A percentile compares a stretch with the other conserved stretches of the same genome.
phyloP scores from a whole-genome alignment of 2,329 filamentous ascomycete species.

The Dryadomyces sulphureus region DNA sequence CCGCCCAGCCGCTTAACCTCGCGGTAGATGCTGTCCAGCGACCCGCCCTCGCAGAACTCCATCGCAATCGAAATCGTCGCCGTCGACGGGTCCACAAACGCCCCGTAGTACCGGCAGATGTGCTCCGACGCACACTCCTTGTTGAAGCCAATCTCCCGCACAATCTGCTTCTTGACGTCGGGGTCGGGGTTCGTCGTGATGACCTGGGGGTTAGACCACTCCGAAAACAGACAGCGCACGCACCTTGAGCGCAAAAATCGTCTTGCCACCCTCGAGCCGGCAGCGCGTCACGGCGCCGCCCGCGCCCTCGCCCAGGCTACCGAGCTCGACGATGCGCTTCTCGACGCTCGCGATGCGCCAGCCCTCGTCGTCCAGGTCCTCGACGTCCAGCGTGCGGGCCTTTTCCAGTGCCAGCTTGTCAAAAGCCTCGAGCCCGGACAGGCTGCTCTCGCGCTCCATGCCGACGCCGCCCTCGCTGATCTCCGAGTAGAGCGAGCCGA shows the following conservation, averaged over 20 bases:
- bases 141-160: slow-evolving; percentile 93
- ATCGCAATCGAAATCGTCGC: slow-evolving; percentile 97
- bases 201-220: no score
- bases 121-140: slow-evolving; percentile 92
- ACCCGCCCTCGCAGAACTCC: slow-evolving; percentile 97
- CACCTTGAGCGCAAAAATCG: slow-evolving; percentile 91
- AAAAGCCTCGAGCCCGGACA: slow-evolving; percentile 62
- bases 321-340: slow-evolving; percentile 74
- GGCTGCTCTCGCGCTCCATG: slow-evolving; percentile 74
- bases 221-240: no score
- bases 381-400: slow-evolving; percentile 73
- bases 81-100: slow-evolving; percentile 90
- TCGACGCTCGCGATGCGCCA: slow-evolving; percentile 90
- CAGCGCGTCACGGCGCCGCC: slow-evolving; percentile 91
- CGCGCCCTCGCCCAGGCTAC: slow-evolving; percentile 83
- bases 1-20: slow-evolving; percentile 94
- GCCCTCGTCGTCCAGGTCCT: slow-evolving; percentile 86
- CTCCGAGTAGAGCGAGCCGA: slow-evolving; percentile 72
- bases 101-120: slow-evolving; percentile 95
- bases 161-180: slow-evolving; percentile 95
- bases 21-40: slow-evolving; percentile 89
- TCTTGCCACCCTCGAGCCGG: slow-evolving; percentile 80
- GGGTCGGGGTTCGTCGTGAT: slow-evolving; percentile 97
- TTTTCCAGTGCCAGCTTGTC: slow-evolving; percentile 72
- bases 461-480: slow-evolving; percentile 56